Percentiles rank a stretch among this genome's conserved stretches.
phyloP scores from a whole-genome alignment of 768 basidiomycete species.

The Leccinum arenicola region DNA sequence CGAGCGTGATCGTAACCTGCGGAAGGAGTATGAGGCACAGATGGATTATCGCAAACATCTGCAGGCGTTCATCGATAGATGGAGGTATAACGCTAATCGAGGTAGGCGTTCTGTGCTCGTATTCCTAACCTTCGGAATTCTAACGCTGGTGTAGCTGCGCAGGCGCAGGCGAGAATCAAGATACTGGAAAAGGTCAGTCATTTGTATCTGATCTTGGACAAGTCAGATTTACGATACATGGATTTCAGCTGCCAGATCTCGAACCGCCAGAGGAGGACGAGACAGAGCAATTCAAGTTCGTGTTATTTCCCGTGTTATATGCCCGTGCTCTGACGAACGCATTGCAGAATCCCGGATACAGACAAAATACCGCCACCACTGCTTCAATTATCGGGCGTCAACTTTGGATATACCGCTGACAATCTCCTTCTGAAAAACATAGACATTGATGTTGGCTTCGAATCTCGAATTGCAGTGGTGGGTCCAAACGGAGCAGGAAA shows the following conservation, averaged over 20 bases:
- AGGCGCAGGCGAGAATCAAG: constrained; percentile 81
- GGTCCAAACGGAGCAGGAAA: constrained; percentile 97
- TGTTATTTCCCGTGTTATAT: neutral
- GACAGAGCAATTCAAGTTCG: constrained; percentile 85
- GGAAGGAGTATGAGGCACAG: constrained; percentile 95
- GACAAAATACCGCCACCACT: constrained; percentile 98
- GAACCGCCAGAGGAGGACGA: constrained; percentile 93
- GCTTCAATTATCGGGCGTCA: constrained; percentile 86
- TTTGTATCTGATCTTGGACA: neutral
- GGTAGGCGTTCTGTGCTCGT: constrained; percentile 39
- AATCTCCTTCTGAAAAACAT: constrained; percentile 74
- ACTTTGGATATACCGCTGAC: constrained; percentile 82
- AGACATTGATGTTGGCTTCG: constrained; percentile 91
- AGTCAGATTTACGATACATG: neutral
- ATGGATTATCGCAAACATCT: constrained; percentile 93
- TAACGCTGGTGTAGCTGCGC: constrained; percentile 56
- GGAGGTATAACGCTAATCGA: constrained; percentile 97
- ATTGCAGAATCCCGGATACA: constrained; percentile 80
- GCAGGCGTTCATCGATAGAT: constrained; percentile 97
- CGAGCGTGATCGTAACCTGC: constrained; percentile 86
- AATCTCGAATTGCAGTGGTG: constrained; percentile 92
- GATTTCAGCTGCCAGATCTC: constrained; percentile 76
- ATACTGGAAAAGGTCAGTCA: constrained; percentile 66
- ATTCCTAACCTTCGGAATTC: neutral
- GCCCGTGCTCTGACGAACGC: neutral